Evolutionary conservation across 768 basidiomycete genomes (phyloP).

Genomic region (Termitomyces sp.): DNA sequence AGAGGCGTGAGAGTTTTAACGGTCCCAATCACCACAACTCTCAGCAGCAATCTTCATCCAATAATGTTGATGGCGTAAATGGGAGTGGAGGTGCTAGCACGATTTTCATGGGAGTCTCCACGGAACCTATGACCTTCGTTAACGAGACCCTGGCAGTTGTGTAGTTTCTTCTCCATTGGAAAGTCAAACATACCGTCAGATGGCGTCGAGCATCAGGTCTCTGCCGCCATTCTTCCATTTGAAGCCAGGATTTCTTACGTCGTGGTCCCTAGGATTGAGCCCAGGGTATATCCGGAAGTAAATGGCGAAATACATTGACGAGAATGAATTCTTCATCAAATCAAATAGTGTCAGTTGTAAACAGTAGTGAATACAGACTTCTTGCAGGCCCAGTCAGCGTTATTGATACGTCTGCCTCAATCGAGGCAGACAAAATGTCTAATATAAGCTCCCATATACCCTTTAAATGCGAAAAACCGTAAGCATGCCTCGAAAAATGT

Average conservation of each 20-base stretch:
- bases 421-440: too few relatives aligned
- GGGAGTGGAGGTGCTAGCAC: background rate
- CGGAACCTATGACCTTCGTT: slow-evolving; percentile 38
- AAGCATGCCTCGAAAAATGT: too few relatives aligned
- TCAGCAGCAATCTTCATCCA: background rate
- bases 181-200: slow-evolving; percentile 49
- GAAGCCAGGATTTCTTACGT: slow-evolving; percentile 42
- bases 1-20: background rate
- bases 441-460: too few relatives aligned
- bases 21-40: background rate
- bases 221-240: slow-evolving; percentile 44
- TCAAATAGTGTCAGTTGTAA: too few relatives aligned
- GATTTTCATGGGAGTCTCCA: slow-evolving; percentile 12
- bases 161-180: slow-evolving; percentile 43
- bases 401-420: too few relatives aligned
- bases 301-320: too few relatives aligned
- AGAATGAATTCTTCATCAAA: too few relatives aligned
- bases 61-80: background rate
- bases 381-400: too few relatives aligned
- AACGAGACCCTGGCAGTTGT: slow-evolving; percentile 50
- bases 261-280: slow-evolving; percentile 43
- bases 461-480: too few relatives aligned
- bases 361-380: too few relatives aligned
- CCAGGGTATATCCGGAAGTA: slow-evolving; percentile 47
- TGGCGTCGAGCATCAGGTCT: slow-evolving; percentile 48